Conservation (phyloP, 176 grass and related monocot genomes). For the Thinopyrum elongatum region DNA sequence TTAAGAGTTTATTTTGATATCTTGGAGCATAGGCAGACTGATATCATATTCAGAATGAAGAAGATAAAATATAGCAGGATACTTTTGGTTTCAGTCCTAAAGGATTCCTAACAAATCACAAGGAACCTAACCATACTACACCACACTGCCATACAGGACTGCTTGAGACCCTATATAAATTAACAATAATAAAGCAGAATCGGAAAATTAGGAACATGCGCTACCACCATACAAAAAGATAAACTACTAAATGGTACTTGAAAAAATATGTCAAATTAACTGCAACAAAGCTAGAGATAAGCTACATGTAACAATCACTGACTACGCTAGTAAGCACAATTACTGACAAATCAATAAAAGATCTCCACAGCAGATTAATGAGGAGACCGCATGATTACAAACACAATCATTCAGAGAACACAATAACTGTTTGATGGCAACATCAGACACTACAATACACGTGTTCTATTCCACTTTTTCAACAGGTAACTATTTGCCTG, state of each 20-base stretch:
- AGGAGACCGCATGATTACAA: not conserved
- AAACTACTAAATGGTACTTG: not conserved
- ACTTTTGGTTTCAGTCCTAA: not conserved
- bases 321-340: not conserved
- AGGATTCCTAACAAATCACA: not conserved
- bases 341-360: not conserved
- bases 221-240: not conserved
- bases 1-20: not conserved
- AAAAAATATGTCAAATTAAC: constrained; percentile 9
- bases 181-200: not conserved
- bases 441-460: not conserved
- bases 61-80: not conserved
- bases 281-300: not conserved
- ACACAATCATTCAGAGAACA: not conserved
- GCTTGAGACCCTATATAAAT: not conserved
- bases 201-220: not conserved
- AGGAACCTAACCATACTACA: not conserved
- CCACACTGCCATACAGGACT: not conserved
- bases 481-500: not conserved
- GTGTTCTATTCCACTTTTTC: not conserved
- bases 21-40: not conserved
- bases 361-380: not conserved
- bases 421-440: not conserved
- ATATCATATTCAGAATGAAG: not conserved
- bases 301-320: not conserved